Percentiles rank a stretch among this genome's conserved stretches.
phyloP scores from a whole-genome alignment of 1,284 basidiomycete genomes.

The Porodaedalea pini region DNA sequence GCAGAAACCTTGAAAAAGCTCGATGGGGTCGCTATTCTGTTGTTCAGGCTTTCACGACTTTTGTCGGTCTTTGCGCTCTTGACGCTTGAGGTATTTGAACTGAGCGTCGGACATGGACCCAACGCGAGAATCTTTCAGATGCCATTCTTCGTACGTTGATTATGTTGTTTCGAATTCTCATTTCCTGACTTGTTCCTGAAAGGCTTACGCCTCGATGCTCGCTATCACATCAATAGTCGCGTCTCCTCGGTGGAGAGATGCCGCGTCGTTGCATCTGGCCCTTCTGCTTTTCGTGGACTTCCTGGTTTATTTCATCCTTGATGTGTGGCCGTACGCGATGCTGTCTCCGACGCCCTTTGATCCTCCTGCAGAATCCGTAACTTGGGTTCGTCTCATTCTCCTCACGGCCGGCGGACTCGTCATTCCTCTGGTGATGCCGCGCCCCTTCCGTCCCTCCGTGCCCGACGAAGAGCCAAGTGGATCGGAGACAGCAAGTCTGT shows the following conservation, averaged over 20 bases:
- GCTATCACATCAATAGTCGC: conserved; percentile 21
- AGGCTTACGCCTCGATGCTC: conserved; percentile 24
- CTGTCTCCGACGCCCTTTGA: too few relatives aligned
- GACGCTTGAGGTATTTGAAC: conserved; percentile 5
- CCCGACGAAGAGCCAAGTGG: too few relatives aligned
- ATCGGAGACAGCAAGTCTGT: too few relatives aligned
- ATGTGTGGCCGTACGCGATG: too few relatives aligned
- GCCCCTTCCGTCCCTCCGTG: too few relatives aligned
- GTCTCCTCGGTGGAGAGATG: conserved; percentile 19
- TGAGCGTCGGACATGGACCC: background rate
- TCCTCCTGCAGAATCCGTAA: too few relatives aligned
- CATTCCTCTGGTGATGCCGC: too few relatives aligned
- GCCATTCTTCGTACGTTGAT: too few relatives aligned
- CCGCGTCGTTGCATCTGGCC: conserved; percentile 26
- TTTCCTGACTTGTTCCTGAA: background rate
- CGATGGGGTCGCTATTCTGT: conserved; percentile 4
- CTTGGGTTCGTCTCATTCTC: too few relatives aligned
- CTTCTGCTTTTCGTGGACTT: conserved; percentile 39
- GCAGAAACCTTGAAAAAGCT: background rate
- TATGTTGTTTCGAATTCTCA: background rate
- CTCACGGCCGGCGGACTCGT: too few relatives aligned
- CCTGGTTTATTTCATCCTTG: conserved; percentile 42
- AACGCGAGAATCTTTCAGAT: background rate
- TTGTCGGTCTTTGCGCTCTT: conserved; percentile 2
- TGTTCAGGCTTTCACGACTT: conserved; percentile 8